Evolutionary conservation across 2,329 filamentous ascomycete species (phyloP).

Genomic region (Nigrograna mackinnonii): DNA sequence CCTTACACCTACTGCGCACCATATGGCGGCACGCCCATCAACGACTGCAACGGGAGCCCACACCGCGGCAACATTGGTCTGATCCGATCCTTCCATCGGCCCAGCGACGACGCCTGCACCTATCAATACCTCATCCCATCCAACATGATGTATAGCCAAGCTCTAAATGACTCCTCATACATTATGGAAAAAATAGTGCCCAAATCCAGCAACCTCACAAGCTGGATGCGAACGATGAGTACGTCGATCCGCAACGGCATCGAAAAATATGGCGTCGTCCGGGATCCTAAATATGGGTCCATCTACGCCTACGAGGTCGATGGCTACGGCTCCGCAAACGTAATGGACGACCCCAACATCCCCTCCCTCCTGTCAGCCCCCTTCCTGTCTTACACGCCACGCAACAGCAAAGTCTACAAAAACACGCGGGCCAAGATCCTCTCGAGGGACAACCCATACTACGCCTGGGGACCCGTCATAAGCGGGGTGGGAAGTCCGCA

Average conservation of each 20-base stretch:
- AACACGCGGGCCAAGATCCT: constrained; percentile 50
- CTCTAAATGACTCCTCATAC: constrained; percentile 56
- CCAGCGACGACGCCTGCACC: constrained; percentile 54
- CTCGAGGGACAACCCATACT: constrained; percentile 51
- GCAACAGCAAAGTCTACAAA: constrained; percentile 44
- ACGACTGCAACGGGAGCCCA: constrained; percentile 56
- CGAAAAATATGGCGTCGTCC: constrained; percentile 44
- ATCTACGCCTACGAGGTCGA: constrained; percentile 55
- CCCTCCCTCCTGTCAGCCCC: constrained; percentile 68
- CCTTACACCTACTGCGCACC: constrained; percentile 51
- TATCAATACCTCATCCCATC: constrained; percentile 54
- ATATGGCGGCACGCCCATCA: constrained; percentile 53
- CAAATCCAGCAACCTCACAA: constrained; percentile 46
- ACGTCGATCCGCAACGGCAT: constrained; percentile 47
- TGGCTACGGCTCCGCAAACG: constrained; percentile 51
- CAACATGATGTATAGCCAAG: constrained; percentile 74
- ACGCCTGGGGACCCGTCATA: constrained; percentile 49
- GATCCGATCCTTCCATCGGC: constrained; percentile 53
- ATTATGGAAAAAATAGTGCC: constrained; percentile 54
- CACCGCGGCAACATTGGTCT: constrained; percentile 52
- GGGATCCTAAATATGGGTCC: constrained; percentile 33
- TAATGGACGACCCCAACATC: constrained; percentile 75
- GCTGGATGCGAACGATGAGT: constrained; percentile 61
- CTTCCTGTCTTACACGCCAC: constrained; percentile 59
- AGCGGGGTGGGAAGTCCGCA: constrained; percentile 52